Percentiles rank a stretch among this genome's conserved stretches.
Conservation (phyloP, 2,329 filamentous ascomycete genomes). For the Fusarium sp. region DNA sequence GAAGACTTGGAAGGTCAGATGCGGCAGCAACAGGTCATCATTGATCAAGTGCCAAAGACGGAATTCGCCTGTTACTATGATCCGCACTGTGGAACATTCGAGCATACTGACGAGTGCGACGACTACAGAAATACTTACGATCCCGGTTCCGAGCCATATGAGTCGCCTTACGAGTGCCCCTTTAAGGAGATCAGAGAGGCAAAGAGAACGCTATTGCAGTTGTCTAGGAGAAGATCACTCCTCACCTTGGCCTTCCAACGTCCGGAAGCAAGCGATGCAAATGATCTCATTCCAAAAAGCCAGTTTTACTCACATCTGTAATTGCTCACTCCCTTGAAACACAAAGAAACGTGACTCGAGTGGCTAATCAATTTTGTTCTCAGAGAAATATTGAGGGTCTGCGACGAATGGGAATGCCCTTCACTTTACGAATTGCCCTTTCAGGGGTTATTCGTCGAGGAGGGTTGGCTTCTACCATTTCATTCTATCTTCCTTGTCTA, state of each 20-base stretch:
- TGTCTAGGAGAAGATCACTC: background rate
- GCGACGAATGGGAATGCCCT: background rate
- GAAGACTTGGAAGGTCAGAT: background rate
- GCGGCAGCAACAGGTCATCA: background rate
- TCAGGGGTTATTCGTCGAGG: background rate
- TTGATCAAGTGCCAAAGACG: background rate
- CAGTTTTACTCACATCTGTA: background rate
- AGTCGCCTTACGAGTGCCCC: accelerated
- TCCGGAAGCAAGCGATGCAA: background rate
- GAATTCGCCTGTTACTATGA: background rate
- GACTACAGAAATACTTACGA: accelerated
- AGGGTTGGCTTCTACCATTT: background rate
- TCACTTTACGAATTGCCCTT: background rate
- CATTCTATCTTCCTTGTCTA: background rate
- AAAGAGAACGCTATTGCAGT: background rate
- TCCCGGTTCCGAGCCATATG: background rate
- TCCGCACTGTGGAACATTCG: background rate
- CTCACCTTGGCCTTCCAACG: background rate
- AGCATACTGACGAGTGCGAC: background rate
- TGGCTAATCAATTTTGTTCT: background rate
- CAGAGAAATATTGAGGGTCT: background rate
- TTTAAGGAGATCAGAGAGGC: background rate
- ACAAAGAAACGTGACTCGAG: background rate
- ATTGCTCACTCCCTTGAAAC: accelerated
- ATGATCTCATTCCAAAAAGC: background rate